Evolutionary conservation across 2,329 filamentous ascomycete genomes (phyloP).

Genomic region (Xylogone sp.): DNA sequence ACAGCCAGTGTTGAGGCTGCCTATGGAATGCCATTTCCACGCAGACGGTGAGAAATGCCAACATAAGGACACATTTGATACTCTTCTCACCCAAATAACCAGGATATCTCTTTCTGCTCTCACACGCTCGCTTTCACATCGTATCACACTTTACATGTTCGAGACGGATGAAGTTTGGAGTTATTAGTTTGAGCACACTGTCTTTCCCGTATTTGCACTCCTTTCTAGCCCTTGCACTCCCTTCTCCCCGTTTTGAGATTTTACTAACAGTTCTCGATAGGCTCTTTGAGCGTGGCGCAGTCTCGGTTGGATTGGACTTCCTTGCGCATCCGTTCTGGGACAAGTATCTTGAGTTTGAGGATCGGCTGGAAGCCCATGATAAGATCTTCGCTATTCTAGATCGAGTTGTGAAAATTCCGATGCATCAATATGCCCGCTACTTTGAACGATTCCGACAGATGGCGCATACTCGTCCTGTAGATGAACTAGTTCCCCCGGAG

Average conservation of each 20-base stretch:
- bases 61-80: constrained; percentile 54
- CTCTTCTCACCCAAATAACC: constrained; percentile 62
- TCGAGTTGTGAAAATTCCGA: constrained; percentile 82
- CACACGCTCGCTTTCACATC: constrained; percentile 39
- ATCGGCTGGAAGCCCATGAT: constrained; percentile 78
- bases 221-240: constrained; percentile 35
- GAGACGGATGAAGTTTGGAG: constrained; percentile 41
- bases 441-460: constrained; percentile 85
- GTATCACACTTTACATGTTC: constrained; percentile 30
- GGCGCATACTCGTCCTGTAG: constrained; percentile 66
- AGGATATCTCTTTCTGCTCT: constrained; percentile 53
- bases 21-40: constrained; percentile 38
- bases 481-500: constrained; percentile 68
- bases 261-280: constrained; percentile 41
- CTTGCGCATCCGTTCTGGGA: constrained; percentile 97
- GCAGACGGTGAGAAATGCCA: constrained; percentile 70
- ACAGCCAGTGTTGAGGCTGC: constrained; percentile 15
- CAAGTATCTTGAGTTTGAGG: constrained; percentile 96
- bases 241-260: constrained; percentile 10
- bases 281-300: constrained; percentile 86
- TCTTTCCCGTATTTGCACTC: constrained; percentile 60
- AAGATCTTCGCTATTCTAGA: constrained; percentile 80
- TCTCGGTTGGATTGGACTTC: constrained; percentile 86
- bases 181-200: constrained; percentile 49
- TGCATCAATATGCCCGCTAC: constrained; percentile 94